Conservation (phyloP, 2,329 filamentous ascomycete species). For the Drechslerella dactyloides region DNA sequence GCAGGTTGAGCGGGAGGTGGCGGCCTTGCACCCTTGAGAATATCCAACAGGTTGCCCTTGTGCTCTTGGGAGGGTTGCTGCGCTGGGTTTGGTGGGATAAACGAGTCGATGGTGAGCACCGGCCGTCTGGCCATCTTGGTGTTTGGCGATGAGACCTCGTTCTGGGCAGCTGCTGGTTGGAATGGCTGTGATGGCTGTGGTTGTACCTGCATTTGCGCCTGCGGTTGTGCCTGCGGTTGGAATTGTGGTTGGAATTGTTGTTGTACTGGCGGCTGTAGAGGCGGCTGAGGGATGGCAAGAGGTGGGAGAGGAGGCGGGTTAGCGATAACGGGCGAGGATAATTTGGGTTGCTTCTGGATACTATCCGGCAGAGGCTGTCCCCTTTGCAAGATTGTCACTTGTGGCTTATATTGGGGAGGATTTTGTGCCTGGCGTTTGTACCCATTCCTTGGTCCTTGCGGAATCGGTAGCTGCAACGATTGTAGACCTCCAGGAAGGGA, state of each 20-base stretch:
- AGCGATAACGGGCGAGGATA: conserved; percentile 4
- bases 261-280: not conserved
- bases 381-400: conserved; percentile 38
- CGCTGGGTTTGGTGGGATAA: conserved; percentile 43
- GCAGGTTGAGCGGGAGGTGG: conserved; percentile 41
- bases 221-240: conserved; percentile 4
- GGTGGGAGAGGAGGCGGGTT: not conserved
- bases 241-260: not conserved
- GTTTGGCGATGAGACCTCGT: conserved; percentile 26
- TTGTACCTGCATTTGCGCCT: conserved; percentile 10
- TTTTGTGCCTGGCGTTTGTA: conserved; percentile 28
- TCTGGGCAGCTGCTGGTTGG: not conserved
- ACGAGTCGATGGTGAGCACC: conserved; percentile 49
- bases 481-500: conserved; percentile 16
- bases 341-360: not conserved
- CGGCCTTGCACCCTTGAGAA: conserved; percentile 52
- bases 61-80: conserved; percentile 52
- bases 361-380: conserved; percentile 41
- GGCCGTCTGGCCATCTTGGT: conserved; percentile 41
- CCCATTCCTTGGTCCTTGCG: conserved; percentile 22
- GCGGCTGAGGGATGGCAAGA: conserved; percentile 17
- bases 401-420: conserved; percentile 26
- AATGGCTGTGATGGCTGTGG: conserved; percentile 9
- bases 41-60: conserved; percentile 53
- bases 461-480: not conserved